Conservation (phyloP, 1,284 basidiomycete species). For the Mixia osmundae region DNA sequence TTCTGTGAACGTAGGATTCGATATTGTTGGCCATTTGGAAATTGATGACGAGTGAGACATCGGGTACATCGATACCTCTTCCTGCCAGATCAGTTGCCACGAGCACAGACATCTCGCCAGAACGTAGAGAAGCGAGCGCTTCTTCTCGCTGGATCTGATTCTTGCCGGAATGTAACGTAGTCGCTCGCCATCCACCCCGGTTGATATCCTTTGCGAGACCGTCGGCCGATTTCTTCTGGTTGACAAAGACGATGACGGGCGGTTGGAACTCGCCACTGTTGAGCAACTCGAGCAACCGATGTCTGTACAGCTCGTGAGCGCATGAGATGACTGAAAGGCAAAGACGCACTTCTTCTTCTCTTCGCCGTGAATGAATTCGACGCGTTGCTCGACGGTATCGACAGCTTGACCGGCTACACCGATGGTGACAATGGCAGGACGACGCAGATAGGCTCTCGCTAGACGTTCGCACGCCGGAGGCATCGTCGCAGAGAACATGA, state of each 20-base stretch:
- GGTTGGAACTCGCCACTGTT: slow-evolving; percentile 55
- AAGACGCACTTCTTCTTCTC: slow-evolving; percentile 69
- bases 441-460: slow-evolving; percentile 74
- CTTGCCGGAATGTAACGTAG: slow-evolving; percentile 88
- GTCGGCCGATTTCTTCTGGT: slow-evolving; percentile 96
- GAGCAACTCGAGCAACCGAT: slow-evolving; percentile 67
- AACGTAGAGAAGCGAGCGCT: slow-evolving; percentile 58
- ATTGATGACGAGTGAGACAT: slow-evolving; percentile 88
- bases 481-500: slow-evolving; percentile 91
- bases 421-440: slow-evolving; percentile 86
- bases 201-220: slow-evolving; percentile 79
- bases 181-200: slow-evolving; percentile 58
- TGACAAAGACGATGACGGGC: slow-evolving; percentile 97
- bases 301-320: slow-evolving; percentile 26
- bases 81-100: slow-evolving; percentile 96
- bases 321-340: neutral
- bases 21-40: slow-evolving; percentile 92
- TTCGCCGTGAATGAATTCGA: slow-evolving; percentile 77
- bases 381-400: slow-evolving; percentile 86
- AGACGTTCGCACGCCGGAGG: slow-evolving; percentile 82
- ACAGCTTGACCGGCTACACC: slow-evolving; percentile 94
- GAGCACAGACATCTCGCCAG: slow-evolving; percentile 56
- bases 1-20: slow-evolving; percentile 91
- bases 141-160: slow-evolving; percentile 92
- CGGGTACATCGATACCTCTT: slow-evolving; percentile 92